phyloP scores from a whole-genome alignment of 129 eudicot species.

The Flaveria trinervia region DNA sequence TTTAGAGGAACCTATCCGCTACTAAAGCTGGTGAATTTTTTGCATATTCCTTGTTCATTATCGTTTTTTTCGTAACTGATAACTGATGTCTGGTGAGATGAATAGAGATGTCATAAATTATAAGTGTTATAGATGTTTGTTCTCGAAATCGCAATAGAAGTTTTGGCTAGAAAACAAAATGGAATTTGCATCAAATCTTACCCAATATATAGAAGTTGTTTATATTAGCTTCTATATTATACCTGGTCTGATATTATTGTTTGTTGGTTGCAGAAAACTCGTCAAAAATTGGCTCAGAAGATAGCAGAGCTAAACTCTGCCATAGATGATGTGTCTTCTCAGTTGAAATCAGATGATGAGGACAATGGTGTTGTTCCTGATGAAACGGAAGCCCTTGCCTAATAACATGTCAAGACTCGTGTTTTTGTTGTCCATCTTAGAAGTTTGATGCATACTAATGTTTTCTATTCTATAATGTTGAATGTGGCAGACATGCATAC shows the following conservation, averaged over 20 bases:
- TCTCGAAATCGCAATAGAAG: neutral
- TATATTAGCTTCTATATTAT: neutral
- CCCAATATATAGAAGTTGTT: neutral
- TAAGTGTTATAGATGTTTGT: too few species aligned
- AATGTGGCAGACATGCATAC: neutral
- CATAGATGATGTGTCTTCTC: conserved; percentile 71
- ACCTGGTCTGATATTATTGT: neutral
- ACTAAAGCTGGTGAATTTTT: too few species aligned
- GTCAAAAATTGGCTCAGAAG: conserved; percentile 70
- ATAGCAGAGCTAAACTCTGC: conserved; percentile 88
- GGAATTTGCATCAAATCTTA: neutral
- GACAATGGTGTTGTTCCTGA: conserved; percentile 38
- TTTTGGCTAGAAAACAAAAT: neutral
- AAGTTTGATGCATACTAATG: neutral
- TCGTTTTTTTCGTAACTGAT: neutral
- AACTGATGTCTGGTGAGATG: neutral
- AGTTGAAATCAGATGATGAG: conserved; percentile 40
- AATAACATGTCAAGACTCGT: neutral
- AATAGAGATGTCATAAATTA: neutral
- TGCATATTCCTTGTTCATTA: neutral
- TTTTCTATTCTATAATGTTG: conserved; percentile 10
- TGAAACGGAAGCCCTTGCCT: conserved; percentile 45
- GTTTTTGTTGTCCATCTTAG: neutral
- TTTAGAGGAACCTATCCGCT: neutral
- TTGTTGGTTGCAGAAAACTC: conserved; percentile 60